Percentiles rank a stretch among this genome's conserved stretches.
Conservation (phyloP, 2,329 filamentous ascomycete species). For the Thielaviopsis musarum region DNA sequence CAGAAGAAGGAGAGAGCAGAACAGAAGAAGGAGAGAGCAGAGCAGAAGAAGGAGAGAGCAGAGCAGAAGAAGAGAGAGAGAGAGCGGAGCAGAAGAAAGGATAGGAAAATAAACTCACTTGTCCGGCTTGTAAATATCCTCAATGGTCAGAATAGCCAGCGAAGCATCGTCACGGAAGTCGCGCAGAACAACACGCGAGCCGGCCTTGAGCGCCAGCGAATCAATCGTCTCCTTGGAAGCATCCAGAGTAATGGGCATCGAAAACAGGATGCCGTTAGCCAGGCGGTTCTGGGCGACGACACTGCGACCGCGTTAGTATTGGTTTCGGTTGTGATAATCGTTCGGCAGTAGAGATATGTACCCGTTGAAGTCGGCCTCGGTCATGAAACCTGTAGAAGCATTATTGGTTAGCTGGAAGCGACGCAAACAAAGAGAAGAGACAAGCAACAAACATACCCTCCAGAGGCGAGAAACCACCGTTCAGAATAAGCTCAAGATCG, state of each 20-base stretch:
- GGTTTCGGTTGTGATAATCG: background rate
- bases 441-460: slow-evolving; percentile 51
- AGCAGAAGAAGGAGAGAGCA: too few species aligned
- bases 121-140: slow-evolving; percentile 89
- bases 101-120: slow-evolving; percentile 39
- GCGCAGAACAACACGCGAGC: slow-evolving; percentile 70
- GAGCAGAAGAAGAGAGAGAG: background rate
- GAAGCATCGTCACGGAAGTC: slow-evolving; percentile 95
- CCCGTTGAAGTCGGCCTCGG: slow-evolving; percentile 91
- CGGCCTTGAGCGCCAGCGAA: slow-evolving; percentile 57
- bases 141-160: slow-evolving; percentile 85
- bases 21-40: background rate
- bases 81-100: background rate
- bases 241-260: slow-evolving; percentile 93
- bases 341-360: slow-evolving; percentile 22
- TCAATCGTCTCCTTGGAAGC: slow-evolving; percentile 60
- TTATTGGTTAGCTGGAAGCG: background rate
- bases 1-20: too few species aligned
- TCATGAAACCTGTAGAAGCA: slow-evolving; percentile 65
- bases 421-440: slow-evolving; percentile 4
- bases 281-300: slow-evolving; percentile 83
- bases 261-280: slow-evolving; percentile 76
- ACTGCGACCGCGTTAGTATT: slow-evolving; percentile 25
- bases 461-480: slow-evolving; percentile 91
- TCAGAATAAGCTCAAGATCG: slow-evolving; percentile 93